A percentile compares a stretch with the other conserved stretches of the same genome.
phyloP scores from a whole-genome alignment of 768 basidiomycete genomes.

The Tremella fuciformis region DNA sequence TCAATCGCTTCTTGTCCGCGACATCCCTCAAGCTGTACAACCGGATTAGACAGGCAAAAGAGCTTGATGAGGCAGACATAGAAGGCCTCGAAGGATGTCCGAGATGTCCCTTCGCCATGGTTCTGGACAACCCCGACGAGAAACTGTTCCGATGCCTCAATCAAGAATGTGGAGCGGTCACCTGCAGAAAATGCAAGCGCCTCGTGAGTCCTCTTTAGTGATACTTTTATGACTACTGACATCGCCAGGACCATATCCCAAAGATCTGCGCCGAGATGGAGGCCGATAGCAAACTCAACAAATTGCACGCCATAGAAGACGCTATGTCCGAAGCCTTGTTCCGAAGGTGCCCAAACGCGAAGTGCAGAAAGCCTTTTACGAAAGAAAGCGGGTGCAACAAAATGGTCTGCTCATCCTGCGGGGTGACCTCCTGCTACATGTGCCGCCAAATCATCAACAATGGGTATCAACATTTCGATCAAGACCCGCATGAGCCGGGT shows the following conservation, averaged over 20 bases:
- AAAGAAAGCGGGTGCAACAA: conserved; percentile 65
- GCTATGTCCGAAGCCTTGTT: conserved; percentile 88
- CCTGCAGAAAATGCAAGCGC: conserved; percentile 76
- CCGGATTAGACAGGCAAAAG: conserved; percentile 66
- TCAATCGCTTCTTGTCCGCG: conserved; percentile 64
- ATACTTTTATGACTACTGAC: background rate
- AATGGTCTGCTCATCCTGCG: conserved; percentile 65
- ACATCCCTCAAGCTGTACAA: conserved; percentile 67
- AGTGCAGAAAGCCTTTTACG: conserved; percentile 66
- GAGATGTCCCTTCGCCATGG: conserved; percentile 79
- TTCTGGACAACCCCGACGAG: conserved; percentile 68
- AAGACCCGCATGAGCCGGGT: conserved; percentile 15
- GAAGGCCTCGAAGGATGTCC: conserved; percentile 86
- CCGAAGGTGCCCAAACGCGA: conserved; percentile 70
- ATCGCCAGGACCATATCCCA: conserved; percentile 51
- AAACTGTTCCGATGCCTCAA: conserved; percentile 61
- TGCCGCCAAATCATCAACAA: conserved; percentile 66
- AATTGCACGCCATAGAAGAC: conserved; percentile 77
- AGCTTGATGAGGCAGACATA: conserved; percentile 72
- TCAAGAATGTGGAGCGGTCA: conserved; percentile 67
- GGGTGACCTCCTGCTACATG: conserved; percentile 74
- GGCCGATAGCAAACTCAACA: conserved; percentile 70
- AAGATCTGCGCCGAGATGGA: conserved; percentile 59
- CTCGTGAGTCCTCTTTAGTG: conserved; percentile 55
- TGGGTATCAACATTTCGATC: conserved; percentile 49